Conservation (phyloP, 257 asterid genomes). For the Plantago ovata region DNA sequence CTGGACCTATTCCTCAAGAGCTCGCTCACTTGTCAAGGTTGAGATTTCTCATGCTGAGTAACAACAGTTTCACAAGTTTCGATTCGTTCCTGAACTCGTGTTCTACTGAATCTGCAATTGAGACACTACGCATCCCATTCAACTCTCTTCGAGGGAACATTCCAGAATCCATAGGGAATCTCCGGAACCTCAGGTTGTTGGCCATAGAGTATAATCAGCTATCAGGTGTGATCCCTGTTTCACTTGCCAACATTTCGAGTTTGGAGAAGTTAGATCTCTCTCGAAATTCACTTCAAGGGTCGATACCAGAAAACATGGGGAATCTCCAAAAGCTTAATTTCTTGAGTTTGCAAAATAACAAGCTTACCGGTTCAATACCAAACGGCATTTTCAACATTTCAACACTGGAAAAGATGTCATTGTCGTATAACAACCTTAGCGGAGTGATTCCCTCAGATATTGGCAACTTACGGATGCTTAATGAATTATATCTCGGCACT, state of each 20-base stretch:
- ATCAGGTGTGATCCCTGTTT: background rate
- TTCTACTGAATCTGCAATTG: background rate
- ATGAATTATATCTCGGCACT: background rate
- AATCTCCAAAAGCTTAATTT: background rate
- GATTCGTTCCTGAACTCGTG: background rate
- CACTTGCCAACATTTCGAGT: too few species aligned
- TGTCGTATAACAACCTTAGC: slow-evolving; percentile 1
- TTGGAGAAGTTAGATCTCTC: too few species aligned
- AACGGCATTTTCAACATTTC: background rate
- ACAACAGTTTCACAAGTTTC: background rate
- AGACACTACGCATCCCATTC: background rate
- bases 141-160: background rate
- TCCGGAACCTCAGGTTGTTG: background rate
- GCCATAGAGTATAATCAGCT: background rate
- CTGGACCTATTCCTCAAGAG: slow-evolving; percentile 1
- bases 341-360: background rate
- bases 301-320: background rate
- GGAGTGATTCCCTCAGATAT: slow-evolving; percentile 23
- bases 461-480: slow-evolving; percentile 16
- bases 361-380: slow-evolving; percentile 3
- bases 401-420: background rate
- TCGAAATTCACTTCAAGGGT: background rate
- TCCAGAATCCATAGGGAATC: slow-evolving; percentile 7
- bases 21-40: slow-evolving; percentile 7
- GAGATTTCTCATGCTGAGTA: background rate